phyloP scores from a whole-genome alignment of 1,284 basidiomycete species.

The Irpex rosettiformis region DNA sequence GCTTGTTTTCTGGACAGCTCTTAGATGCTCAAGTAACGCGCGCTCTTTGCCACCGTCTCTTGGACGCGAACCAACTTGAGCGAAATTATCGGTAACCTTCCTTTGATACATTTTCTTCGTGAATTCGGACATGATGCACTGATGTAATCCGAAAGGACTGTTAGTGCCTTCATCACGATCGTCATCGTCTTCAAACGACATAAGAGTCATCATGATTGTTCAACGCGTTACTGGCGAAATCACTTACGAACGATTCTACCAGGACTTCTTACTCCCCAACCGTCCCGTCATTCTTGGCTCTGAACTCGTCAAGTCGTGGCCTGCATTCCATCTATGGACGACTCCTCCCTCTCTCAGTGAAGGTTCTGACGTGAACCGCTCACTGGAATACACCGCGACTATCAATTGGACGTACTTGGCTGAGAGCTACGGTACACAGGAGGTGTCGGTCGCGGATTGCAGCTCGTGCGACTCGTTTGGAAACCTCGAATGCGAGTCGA shows the following conservation, averaged over 20 bases:
- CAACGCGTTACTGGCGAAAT: background rate
- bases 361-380: background rate
- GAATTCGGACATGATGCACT: too few relatives aligned
- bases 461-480: conserved; percentile 24
- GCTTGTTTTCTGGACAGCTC: too few relatives aligned
- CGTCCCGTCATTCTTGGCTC: conserved; percentile 25
- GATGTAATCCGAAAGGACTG: too few relatives aligned
- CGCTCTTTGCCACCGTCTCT: too few relatives aligned
- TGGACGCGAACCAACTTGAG: too few relatives aligned
- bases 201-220: too few relatives aligned
- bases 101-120: too few relatives aligned
- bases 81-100: too few relatives aligned
- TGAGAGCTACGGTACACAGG: conserved; percentile 19
- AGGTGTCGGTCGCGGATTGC: conserved; percentile 28
- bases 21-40: too few relatives aligned
- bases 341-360: background rate
- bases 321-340: conserved; percentile 19
- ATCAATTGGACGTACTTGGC: conserved; percentile 25
- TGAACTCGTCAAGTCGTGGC: conserved; percentile 23
- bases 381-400: background rate
- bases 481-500: conserved; percentile 24
- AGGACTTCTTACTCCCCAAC: conserved; percentile 23
- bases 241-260: conserved; percentile 23
- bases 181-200: too few relatives aligned
- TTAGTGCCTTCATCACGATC: too few relatives aligned